Evolutionary conservation across 2,329 filamentous ascomycete species (phyloP).

Genomic region (Lasiodiplodia sp.): DNA sequence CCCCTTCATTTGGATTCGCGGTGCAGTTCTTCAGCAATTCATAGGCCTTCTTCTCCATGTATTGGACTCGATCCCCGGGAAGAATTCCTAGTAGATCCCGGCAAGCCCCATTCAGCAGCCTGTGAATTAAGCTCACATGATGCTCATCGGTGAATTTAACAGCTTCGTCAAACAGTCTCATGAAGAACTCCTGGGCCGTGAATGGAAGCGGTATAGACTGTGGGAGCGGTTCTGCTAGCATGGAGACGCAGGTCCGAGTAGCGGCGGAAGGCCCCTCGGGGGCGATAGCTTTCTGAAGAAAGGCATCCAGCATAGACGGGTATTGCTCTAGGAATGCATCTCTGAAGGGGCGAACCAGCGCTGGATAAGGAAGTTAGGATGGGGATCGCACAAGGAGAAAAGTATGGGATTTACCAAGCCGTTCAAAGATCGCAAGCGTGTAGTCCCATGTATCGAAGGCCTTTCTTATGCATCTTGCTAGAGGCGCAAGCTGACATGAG

Average conservation of each 20-base stretch:
- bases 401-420: slow-evolving; percentile 51
- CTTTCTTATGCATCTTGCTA: slow-evolving; percentile 53
- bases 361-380: slow-evolving; percentile 11
- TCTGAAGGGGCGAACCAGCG: slow-evolving; percentile 35
- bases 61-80: slow-evolving; percentile 31
- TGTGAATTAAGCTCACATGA: slow-evolving; percentile 41
- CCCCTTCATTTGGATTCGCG: neutral
- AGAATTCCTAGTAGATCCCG: slow-evolving; percentile 39
- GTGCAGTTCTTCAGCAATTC: slow-evolving; percentile 9
- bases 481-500: slow-evolving; percentile 48
- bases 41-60: slow-evolving; percentile 21
- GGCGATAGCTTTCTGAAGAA: slow-evolving; percentile 43
- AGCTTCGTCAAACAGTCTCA: slow-evolving; percentile 42
- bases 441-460: slow-evolving; percentile 60
- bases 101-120: slow-evolving; percentile 47
- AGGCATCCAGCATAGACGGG: slow-evolving; percentile 42
- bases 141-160: slow-evolving; percentile 36
- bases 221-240: slow-evolving; percentile 44
- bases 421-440: slow-evolving; percentile 58
- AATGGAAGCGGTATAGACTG: slow-evolving; percentile 41
- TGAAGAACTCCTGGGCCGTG: slow-evolving; percentile 44
- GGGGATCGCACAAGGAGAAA: too few species aligned
- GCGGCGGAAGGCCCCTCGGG: slow-evolving; percentile 30
- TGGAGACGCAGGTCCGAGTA: slow-evolving; percentile 38
- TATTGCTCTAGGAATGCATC: slow-evolving; percentile 40